These are phyloP conservation scores for Colletotrichum incanum DNA, from an alignment of 2,329 filamentous ascomycete species.

Conservation along the genomic window DNA sequence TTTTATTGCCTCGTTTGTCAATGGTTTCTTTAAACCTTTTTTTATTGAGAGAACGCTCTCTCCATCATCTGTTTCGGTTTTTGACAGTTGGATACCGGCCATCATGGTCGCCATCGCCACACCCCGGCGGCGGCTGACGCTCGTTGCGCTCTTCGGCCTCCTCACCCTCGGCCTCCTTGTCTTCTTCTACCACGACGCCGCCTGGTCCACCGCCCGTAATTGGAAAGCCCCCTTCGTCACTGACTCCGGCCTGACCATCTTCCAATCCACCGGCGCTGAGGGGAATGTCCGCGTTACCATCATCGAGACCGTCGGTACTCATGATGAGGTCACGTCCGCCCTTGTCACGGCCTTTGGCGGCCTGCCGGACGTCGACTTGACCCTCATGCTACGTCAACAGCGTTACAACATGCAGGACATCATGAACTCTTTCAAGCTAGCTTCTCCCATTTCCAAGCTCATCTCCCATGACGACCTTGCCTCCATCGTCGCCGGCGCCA, in stretches of 20 bases:
- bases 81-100: background rate
- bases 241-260: constrained; percentile 28
- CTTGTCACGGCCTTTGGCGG: constrained; percentile 48
- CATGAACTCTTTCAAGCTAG: constrained; percentile 47
- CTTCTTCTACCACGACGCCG: constrained; percentile 10
- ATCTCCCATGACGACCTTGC: constrained; percentile 44
- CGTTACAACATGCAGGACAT: constrained; percentile 49
- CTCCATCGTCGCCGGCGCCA: constrained; percentile 35
- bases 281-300: constrained; percentile 46
- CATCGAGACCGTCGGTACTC: constrained; percentile 48
- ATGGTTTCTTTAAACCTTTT: background rate
- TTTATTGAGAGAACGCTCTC: background rate
- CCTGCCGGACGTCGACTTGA: constrained; percentile 45
- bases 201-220: constrained; percentile 13
- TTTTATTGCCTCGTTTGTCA: background rate
- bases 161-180: constrained; percentile 16
- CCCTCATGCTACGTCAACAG: constrained; percentile 46
- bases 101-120: background rate
- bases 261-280: background rate
- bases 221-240: constrained; percentile 48
- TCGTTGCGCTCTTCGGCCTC: constrained; percentile 9
- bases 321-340: constrained; percentile 50
- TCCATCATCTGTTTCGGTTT: background rate
- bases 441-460: constrained; percentile 42
- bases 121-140: background rate